phyloP scores from a whole-genome alignment of 345 rosid species.

The Schrenkiella parvula region DNA sequence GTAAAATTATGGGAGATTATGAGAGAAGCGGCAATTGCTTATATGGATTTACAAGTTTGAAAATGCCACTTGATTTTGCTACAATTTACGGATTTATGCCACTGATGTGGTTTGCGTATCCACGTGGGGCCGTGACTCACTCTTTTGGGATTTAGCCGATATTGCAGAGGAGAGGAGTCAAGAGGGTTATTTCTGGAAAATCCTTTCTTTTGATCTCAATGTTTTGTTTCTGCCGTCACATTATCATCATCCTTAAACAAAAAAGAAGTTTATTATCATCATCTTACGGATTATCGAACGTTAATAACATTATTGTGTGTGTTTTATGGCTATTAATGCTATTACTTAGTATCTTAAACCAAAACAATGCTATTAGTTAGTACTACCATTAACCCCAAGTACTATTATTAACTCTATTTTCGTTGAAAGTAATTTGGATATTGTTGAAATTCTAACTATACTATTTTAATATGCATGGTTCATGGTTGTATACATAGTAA shows the following conservation, averaged over 20 bases:
- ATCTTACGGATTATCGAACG: too few relatives aligned
- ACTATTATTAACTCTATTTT: too few relatives aligned
- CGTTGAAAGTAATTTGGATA: too few relatives aligned
- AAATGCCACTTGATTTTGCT: slow-evolving; percentile 1
- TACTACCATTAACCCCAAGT: too few relatives aligned
- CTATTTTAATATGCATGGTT: background rate
- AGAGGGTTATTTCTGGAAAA: background rate
- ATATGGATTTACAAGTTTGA: slow-evolving; percentile 12
- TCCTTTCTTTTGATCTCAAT: background rate
- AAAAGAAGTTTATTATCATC: too few relatives aligned
- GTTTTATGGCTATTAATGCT: too few relatives aligned
- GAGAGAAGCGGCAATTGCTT: slow-evolving; percentile 9
- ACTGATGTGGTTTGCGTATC: slow-evolving; percentile 27
- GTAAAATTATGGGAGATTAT: background rate
- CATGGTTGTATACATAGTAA: background rate
- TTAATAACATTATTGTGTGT: too few relatives aligned
- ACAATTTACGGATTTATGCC: slow-evolving; percentile 26
- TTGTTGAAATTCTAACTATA: too few relatives aligned
- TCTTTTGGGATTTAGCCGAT: slow-evolving; percentile 20
- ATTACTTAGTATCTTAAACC: too few relatives aligned
- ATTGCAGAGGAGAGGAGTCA: background rate
- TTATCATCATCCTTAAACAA: too few relatives aligned
- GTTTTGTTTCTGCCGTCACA: slow-evolving; percentile 7
- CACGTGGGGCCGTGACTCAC: slow-evolving; percentile 37
- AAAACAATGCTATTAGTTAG: too few relatives aligned